Evolutionary conservation across 768 basidiomycete species (phyloP), one percentile per base, ranked within the genome.

Genomic region (Psilocybe azurescens): DNA sequence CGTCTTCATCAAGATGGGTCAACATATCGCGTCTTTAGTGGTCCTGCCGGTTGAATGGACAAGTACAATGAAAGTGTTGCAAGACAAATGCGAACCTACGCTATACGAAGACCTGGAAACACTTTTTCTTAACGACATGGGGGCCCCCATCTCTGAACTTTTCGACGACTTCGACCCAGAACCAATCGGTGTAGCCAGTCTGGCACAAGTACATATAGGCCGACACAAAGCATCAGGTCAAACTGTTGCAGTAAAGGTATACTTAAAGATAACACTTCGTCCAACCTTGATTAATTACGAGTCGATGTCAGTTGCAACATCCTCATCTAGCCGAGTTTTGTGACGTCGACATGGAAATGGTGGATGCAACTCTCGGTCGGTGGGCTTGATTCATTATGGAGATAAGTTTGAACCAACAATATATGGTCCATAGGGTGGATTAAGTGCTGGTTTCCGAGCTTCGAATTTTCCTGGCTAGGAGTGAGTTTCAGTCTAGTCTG

Each of bases 151-250:
- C 39, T 78, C 82, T 1, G 90, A 92, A 18, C 74, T 95, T 33
- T 98, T 99, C 69, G 86, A 87, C 11, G 86, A 94, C 62, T 97
- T 99, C 70, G 88, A 97, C 66, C 87, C 88, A 4, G 78, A 81
- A 16, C 97, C 97, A 6, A 93, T 99, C 49, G 97, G 97, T 2
- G 95, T 98, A 14, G 97, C 97, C 11, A 97, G 94, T 69, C 77
- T 98, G 39, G 97, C 97, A 5, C 97, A 99, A 75, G 97, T 99
- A 14, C 97, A 99, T 74, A 84, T 90, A 18, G 97, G 89, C 3
- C 84, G 76, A 13, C 88, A 93, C 63, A 84, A 85, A 54, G 79
- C 85, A 52, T 88, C 90, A 4, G 91, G 93, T 2, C 82, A 83
- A 72, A 77, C 78, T 58, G 95, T 95, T 29, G 97, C 97, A 7